phyloP scores from a whole-genome alignment of 306 rosid genomes.

The Myrica gale region DNA sequence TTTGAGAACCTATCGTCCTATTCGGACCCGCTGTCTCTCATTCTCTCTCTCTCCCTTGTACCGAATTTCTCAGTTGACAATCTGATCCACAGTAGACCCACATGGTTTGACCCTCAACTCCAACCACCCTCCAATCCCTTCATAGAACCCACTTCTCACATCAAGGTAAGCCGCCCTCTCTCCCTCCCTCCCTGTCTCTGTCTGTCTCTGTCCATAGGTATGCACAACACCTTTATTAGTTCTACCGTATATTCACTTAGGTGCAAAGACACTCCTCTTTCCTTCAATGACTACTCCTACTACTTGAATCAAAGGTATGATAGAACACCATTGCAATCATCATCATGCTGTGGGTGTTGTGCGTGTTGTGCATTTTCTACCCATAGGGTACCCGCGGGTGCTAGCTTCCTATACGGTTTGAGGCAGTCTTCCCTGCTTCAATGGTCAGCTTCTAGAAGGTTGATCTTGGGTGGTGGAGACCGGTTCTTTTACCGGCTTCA shows the following conservation, averaged over 20 bases:
- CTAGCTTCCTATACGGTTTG: conserved; percentile 57
- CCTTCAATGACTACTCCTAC: conserved; percentile 58
- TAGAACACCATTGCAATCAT: conserved; percentile 41
- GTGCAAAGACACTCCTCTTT: conserved; percentile 51
- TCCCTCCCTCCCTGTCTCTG: background rate
- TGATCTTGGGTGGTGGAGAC: conserved; percentile 52
- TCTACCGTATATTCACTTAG: conserved; percentile 55
- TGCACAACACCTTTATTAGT: conserved; percentile 58
- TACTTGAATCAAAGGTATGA: conserved; percentile 52
- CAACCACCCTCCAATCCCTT: conserved; percentile 16
- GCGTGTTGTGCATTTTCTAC: conserved; percentile 54
- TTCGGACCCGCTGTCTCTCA: background rate
- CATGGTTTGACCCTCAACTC: conserved; percentile 28
- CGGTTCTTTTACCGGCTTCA: conserved; percentile 40
- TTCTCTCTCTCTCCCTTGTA: background rate
- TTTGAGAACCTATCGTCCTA: background rate
- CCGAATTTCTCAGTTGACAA: conserved; percentile 14
- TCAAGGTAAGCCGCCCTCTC: conserved; percentile 26
- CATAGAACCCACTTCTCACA: conserved; percentile 32
- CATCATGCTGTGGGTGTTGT: conserved; percentile 50
- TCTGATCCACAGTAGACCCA: conserved; percentile 12
- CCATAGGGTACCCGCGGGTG: conserved; percentile 38
- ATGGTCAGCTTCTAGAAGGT: conserved; percentile 64
- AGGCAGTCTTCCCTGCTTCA: conserved; percentile 82
- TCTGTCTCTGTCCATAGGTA: conserved; percentile 24